Evolutionary conservation across 495 filamentous ascomycete species (phyloP).

Genomic region (Tuber magnatum): DNA sequence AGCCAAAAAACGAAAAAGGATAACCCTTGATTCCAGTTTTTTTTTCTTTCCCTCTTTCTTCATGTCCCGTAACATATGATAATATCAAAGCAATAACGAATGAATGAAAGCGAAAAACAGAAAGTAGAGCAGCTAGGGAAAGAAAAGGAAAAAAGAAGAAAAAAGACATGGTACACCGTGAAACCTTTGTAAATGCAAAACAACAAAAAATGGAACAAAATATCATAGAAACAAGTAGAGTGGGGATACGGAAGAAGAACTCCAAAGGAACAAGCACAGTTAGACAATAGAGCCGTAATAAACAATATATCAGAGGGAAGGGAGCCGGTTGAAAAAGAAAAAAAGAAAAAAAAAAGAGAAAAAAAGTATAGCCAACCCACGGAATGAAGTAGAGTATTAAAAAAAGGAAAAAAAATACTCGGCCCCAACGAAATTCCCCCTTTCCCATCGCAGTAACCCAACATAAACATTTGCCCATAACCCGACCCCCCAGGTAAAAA

Average conservation of each 20-base stretch:
- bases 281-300: neutral
- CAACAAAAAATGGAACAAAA: neutral
- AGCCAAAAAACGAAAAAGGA: slow-evolving; percentile 2
- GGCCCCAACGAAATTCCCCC: neutral
- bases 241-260: neutral
- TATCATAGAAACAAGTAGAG: neutral
- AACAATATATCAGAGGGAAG: neutral
- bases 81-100: slow-evolving; percentile 1
- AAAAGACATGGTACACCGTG: slow-evolving; percentile 6
- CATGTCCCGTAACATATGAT: slow-evolving; percentile 7
- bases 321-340: neutral
- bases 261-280: neutral
- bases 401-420: neutral
- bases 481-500: neutral
- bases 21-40: slow-evolving; percentile 9
- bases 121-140: neutral
- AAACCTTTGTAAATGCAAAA: slow-evolving; percentile 4
- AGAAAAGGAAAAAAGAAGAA: neutral
- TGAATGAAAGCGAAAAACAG: neutral
- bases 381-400: neutral
- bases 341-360: neutral
- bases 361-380: neutral
- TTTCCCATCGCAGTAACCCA: neutral
- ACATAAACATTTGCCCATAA: neutral
- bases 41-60: slow-evolving; percentile 12